Evolutionary conservation across 2,329 filamentous ascomycete species (phyloP).

Genomic region (Pseudogymnoascus sp.): DNA sequence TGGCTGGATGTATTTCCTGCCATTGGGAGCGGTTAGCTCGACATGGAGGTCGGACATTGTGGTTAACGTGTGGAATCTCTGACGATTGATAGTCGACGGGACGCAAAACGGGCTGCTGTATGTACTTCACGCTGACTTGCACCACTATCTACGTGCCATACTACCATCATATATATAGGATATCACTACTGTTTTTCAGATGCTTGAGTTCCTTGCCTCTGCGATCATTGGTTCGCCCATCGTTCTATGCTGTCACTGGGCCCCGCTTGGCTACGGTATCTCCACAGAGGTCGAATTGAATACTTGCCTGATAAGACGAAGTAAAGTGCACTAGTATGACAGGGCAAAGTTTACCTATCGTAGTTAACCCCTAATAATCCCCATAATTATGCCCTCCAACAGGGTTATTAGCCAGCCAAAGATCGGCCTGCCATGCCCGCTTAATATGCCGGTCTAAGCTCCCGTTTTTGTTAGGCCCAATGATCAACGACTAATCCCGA

Average conservation of each 20-base stretch:
- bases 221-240: neutral
- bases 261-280: neutral
- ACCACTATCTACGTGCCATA: neutral
- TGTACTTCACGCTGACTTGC: neutral
- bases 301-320: neutral
- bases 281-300: neutral
- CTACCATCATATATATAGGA: neutral
- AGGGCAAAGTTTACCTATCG: neutral
- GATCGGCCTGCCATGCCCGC: too few relatives aligned
- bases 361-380: neutral
- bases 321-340: neutral
- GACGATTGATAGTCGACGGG: neutral
- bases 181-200: neutral
- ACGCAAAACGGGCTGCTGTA: neutral
- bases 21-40: conserved; percentile 68
- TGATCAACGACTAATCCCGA: neutral
- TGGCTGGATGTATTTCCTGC: conserved; percentile 61
- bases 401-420: too few relatives aligned
- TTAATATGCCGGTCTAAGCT: too few relatives aligned
- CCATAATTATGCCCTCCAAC: neutral
- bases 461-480: too few relatives aligned
- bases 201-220: neutral
- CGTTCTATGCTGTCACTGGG: neutral
- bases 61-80: neutral
- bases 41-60: conserved; percentile 37